Base-by-base conservation (phyloP, 345 rosid genomes). In the Salix exigua region DNA sequence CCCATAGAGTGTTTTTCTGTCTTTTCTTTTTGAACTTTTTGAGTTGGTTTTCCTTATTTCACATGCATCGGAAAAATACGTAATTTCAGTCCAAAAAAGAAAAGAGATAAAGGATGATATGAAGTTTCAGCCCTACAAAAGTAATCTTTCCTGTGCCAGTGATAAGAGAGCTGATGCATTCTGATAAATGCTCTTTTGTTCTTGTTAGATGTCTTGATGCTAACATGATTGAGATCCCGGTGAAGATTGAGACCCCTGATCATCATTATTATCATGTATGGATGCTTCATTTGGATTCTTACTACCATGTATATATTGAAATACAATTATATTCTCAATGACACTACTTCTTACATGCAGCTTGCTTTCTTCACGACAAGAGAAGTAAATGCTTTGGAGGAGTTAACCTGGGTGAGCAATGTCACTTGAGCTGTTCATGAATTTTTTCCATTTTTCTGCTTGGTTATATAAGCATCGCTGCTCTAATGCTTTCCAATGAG, bases 261-360 rank as follows among this genome's bases (percentile, higher is more conserved):
- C 88, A 84, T 75, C 96, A 91, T 79, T 95, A 90, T 82, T 93
- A 95, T 83, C 98, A 89, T 79, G 99, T 91, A 89, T 71, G 94
- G 75, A 65, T 48, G 8, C 23, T 58, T 72, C n/a, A 19, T 55
- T 66, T 14, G 50, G 4, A 30, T 66, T 74, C 21, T n/a, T 35
- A 17, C 55, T 51, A 46, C 44, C 72, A n/a, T 21, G 17, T 38
- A 5, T 66, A 6, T 37, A 21, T 42, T 26, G 18, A 13, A 31
- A 46, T 66, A 2, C 50, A 1, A 11, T 42, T 42, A 42, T 42
- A 42, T 42, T 42, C 46, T 42, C 46, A 11, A 42, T 42, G 46
- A 42, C 46, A 42, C 46, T 42, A 42, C 46, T 11, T 42, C 14
- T 64, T 21, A 35, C 53, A 28, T 86, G 85, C 89, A 93, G 99